Conservation (phyloP, 495 filamentous ascomycete genomes). For the Wilcoxina mikolae region DNA sequence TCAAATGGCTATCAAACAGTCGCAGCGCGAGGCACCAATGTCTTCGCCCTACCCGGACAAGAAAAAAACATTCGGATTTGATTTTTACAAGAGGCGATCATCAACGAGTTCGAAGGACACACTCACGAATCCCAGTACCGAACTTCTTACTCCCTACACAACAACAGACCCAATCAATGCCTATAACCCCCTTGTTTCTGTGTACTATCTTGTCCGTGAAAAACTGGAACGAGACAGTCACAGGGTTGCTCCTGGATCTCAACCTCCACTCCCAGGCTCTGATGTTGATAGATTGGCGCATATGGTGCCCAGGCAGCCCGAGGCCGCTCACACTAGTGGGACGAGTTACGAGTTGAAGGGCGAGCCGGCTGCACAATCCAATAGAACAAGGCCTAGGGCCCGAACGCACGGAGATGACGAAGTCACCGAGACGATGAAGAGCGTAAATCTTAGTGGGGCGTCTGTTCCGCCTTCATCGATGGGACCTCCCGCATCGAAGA, state of each 20-base stretch:
- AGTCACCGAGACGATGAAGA: constrained; percentile 58
- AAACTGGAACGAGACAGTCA: constrained; percentile 70
- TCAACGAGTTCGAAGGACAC: constrained; percentile 79
- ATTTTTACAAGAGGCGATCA: constrained; percentile 92
- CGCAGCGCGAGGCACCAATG: constrained; percentile 48
- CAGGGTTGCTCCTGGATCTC: constrained; percentile 12
- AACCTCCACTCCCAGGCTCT: constrained; percentile 14
- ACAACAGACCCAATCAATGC: constrained; percentile 74
- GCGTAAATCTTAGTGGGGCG: constrained; percentile 44
- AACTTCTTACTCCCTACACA: constrained; percentile 64
- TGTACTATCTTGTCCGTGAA: constrained; percentile 92
- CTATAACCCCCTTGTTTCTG: constrained; percentile 78
- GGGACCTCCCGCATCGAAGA: constrained; percentile 40
- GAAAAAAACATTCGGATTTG: constrained; percentile 75
- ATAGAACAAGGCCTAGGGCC: constrained; percentile 67
- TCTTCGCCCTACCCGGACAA: constrained; percentile 58
- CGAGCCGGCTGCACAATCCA: constrained; percentile 55
- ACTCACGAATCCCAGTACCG: constrained; percentile 67
- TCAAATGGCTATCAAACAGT: constrained; percentile 54
- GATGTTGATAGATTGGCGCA: constrained; percentile 19
- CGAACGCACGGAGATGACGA: constrained; percentile 95
- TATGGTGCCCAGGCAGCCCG: constrained; percentile 37
- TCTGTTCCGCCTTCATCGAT: constrained; percentile 40
- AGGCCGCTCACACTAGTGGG: constrained; percentile 82
- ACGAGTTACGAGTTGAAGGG: constrained; percentile 66